Percentiles rank a stretch among this genome's conserved stretches.
These are phyloP conservation scores for Capsicum baccatum DNA, from an alignment of 257 asterid species.

Conservation along the genomic window DNA sequence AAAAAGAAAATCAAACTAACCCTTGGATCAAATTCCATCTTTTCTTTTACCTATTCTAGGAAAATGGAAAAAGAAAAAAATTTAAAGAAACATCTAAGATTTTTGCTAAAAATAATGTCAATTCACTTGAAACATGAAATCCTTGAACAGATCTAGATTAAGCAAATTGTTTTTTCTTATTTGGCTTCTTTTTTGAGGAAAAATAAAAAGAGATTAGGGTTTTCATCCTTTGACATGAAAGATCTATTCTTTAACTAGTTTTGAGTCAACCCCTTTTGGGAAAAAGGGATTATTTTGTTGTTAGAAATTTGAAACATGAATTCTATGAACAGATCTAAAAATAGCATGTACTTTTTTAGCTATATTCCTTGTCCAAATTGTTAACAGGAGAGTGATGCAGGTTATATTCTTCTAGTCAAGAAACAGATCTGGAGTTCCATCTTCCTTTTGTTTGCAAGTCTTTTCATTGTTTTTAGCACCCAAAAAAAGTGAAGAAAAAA, in stretches of 20 bases:
- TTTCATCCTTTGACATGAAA: constrained; percentile 1
- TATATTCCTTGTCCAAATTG: constrained; percentile 28
- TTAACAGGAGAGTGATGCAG: background rate
- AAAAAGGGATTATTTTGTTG: constrained; percentile 20
- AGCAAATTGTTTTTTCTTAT: background rate
- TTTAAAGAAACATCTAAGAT: background rate
- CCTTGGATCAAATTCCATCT: background rate
- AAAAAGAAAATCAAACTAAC: background rate
- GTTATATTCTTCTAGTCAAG: constrained; percentile 8
- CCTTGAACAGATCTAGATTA: constrained; percentile 41
- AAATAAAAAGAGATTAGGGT: background rate
- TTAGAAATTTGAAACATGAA: constrained; percentile 28
- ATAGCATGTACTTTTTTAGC: constrained; percentile 39
- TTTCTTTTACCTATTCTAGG: background rate
- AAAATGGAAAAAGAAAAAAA: background rate
- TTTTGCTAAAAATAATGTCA: constrained; percentile 47
- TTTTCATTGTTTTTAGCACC: constrained; percentile 14
- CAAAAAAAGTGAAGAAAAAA: background rate
- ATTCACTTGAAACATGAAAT: constrained; percentile 38
- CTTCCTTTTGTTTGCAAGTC: constrained; percentile 65
- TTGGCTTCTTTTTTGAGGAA: background rate
- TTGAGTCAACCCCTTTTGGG: background rate
- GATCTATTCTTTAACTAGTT: background rate
- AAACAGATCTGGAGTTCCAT: constrained; percentile 41
- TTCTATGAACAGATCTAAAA: constrained; percentile 43